Conservation (phyloP, 176 grass and related monocot genomes). For the Raddia guianensis region DNA sequence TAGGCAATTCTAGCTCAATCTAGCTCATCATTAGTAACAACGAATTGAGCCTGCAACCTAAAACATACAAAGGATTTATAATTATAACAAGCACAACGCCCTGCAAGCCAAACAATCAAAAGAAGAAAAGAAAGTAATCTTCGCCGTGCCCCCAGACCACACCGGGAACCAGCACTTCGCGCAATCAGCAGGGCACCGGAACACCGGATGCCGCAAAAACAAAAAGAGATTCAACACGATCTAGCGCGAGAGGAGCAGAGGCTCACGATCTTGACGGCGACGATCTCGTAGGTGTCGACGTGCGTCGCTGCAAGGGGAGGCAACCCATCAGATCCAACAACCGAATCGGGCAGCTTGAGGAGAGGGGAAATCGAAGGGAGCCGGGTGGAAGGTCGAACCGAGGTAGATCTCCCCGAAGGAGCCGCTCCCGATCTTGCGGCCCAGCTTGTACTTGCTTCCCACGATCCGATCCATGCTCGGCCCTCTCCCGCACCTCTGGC, state of each 20-base stretch:
- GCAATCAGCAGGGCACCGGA: background rate
- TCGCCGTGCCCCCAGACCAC: background rate
- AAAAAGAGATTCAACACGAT: slow-evolving; percentile 20
- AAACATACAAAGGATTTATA: background rate
- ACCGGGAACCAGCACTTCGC: background rate
- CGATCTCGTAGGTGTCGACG: slow-evolving; percentile 81
- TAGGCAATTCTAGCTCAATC: background rate
- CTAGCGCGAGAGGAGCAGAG: background rate
- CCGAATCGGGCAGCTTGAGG: background rate
- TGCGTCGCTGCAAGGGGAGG: slow-evolving; percentile 64
- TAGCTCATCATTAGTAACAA: background rate
- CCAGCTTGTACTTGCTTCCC: slow-evolving; percentile 68
- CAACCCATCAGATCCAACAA: slow-evolving; percentile 37
- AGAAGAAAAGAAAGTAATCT: background rate
- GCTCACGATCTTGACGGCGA: slow-evolving; percentile 86
- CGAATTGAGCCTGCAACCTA: background rate
- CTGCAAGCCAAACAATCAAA: background rate
- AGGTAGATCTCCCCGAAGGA: slow-evolving; percentile 81
- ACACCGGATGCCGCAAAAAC: background rate
- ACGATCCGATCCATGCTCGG: slow-evolving; percentile 66
- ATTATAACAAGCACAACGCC: slow-evolving; percentile 1
- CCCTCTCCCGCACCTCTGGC: background rate
- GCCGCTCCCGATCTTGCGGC: slow-evolving; percentile 78
- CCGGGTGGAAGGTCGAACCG: slow-evolving; percentile 38
- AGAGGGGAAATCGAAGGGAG: background rate